A percentile compares a stretch with the other conserved stretches of the same genome.
Conservation (phyloP, 768 basidiomycete genomes). For the Suillus discolor region DNA sequence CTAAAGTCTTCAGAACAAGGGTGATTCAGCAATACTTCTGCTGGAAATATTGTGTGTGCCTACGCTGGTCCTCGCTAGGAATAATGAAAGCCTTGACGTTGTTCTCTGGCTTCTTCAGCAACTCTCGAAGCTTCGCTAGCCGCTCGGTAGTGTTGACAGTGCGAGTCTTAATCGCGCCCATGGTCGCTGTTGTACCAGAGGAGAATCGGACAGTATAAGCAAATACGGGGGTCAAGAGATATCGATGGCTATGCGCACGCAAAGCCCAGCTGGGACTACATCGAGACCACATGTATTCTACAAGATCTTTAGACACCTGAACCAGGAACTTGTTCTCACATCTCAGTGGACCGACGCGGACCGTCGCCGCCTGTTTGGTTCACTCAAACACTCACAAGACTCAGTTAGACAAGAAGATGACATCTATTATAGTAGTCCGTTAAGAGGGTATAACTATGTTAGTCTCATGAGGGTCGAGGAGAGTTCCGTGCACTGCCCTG, state of each 20-base stretch:
- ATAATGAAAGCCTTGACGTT: conserved; percentile 77
- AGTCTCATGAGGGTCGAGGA: conserved; percentile 21
- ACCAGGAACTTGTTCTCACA: conserved; percentile 11
- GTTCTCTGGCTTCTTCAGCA: conserved; percentile 61
- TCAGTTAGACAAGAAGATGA: conserved; percentile 2
- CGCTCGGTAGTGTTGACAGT: conserved; percentile 66
- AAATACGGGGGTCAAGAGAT: conserved; percentile 20
- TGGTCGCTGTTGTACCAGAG: conserved; percentile 24
- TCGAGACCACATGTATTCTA: conserved; percentile 28
- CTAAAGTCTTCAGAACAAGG: conserved; percentile 64
- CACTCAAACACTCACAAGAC: background rate
- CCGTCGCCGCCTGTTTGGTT: conserved; percentile 6
- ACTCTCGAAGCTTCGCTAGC: conserved; percentile 61
- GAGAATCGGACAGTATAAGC: conserved; percentile 9
- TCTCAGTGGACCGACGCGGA: conserved; percentile 12
- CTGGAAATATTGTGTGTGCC: conserved; percentile 27
- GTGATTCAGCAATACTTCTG: conserved; percentile 4
- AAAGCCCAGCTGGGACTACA: conserved; percentile 3
- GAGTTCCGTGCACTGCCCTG: conserved; percentile 28
- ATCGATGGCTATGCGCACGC: conserved; percentile 24
- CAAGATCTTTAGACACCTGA: background rate
- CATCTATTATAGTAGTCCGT: conserved; percentile 32
- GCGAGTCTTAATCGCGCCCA: conserved; percentile 39
- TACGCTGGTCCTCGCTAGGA: conserved; percentile 93
- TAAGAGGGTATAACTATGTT: conserved; percentile 18